Evolutionary conservation across 2,329 filamentous ascomycete genomes (phyloP), one percentile per base, ranked within the genome.

Genomic region (Metarhizium anisopliae): DNA sequence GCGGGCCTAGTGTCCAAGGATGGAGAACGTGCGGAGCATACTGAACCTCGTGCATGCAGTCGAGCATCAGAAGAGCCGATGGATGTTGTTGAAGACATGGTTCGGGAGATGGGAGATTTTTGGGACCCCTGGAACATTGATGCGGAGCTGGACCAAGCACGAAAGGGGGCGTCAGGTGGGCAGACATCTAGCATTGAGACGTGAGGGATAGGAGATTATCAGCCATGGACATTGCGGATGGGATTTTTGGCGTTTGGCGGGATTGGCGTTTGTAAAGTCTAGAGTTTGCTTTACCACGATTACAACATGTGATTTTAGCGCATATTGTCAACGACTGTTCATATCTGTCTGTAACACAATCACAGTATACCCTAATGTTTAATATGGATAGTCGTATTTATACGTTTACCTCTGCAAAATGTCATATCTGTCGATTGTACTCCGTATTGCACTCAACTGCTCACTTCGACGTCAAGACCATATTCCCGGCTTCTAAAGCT

Each of bases 1-100:
- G 29, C 60, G 58, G 30, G 55, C 55, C 29, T 51, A 43, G 16
- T 16, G 14, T 16, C 4, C 11, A 20, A 2, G 18, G 30, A 45
- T 14, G 32, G 18, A 6, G 38, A 36, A 2, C 25, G 29, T 14
- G 38, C 53, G n/a, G 42, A 47, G 11, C 20, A 38, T 8, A 30
- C n/a, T 43, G 54, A 43, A 13, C 6, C 47, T 49, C 16, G 54
- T 58, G 35, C 50, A n/a, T 40, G 59, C 57, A 52, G 54, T 32
- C 49, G 49, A 45, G 61, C 64, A 16, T 63, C 59, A 18, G 64
- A 68, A 51, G 68, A 72, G 50, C 67, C 68, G 11, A 57, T 68
- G 47, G 69, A 72, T 52, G 64, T 71, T 60, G 66, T 70, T 3
- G 68, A 72, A 36, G 70, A 73, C 40, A 62, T 73, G 49, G 67